Percentiles rank a stretch among this genome's conserved stretches.
Evolutionary conservation across 495 filamentous ascomycete genomes (phyloP).

Genomic region (Friedmanniomyces simplex): DNA sequence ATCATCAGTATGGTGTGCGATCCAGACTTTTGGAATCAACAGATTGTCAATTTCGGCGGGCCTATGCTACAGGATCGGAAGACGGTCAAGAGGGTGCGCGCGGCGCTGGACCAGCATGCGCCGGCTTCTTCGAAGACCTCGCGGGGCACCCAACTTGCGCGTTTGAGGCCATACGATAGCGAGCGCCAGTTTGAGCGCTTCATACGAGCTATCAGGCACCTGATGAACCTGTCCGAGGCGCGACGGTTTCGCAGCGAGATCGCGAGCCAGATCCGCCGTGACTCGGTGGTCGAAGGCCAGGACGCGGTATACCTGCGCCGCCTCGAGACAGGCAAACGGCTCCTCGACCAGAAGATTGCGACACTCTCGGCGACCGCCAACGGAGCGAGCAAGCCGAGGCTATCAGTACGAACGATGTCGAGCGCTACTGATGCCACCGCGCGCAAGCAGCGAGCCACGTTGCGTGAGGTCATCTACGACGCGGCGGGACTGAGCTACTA

Average conservation of each 20-base stretch:
- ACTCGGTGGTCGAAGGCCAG: conserved; percentile 63
- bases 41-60: conserved; percentile 71
- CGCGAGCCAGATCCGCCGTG: conserved; percentile 81
- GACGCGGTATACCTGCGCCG: conserved; percentile 80
- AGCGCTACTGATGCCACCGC: conserved; percentile 30
- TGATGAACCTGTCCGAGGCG: conserved; percentile 88
- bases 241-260: conserved; percentile 84
- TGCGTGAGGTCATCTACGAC: conserved; percentile 76
- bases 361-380: conserved; percentile 45
- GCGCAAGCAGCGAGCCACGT: conserved; percentile 55
- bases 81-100: conserved; percentile 84
- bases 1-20: conserved; percentile 64
- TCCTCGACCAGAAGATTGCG: conserved; percentile 82
- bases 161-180: conserved; percentile 57
- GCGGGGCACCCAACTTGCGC: conserved; percentile 54
- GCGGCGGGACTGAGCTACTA: conserved; percentile 89
- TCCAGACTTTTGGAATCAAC: conserved; percentile 93
- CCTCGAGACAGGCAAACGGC: conserved; percentile 78
- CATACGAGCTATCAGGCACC: conserved; percentile 77
- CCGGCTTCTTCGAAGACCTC: conserved; percentile 64
- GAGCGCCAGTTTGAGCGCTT: conserved; percentile 92
- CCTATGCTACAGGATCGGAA: conserved; percentile 87
- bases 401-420: conserved; percentile 14
- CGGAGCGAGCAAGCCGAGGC: conserved; percentile 39
- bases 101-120: conserved; percentile 89